phyloP scores from a whole-genome alignment of 1,284 basidiomycete species.

The Apiotrichum akiyoshidainum region DNA sequence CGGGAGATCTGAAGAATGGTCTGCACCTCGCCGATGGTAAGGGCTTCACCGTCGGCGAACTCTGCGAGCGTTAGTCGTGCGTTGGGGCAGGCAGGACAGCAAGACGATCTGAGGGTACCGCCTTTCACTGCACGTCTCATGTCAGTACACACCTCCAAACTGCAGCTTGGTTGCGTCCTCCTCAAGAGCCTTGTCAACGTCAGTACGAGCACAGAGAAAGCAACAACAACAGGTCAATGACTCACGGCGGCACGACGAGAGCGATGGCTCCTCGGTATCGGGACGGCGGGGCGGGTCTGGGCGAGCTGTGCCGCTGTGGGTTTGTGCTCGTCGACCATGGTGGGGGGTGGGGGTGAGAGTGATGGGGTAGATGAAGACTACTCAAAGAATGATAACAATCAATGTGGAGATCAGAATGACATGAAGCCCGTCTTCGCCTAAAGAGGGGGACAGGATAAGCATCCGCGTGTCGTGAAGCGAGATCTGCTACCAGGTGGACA shows the following conservation, averaged over 20 bases:
- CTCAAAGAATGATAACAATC: too few species aligned
- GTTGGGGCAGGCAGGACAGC: too few species aligned
- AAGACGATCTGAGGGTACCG: too few species aligned
- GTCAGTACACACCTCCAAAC: slow-evolving; percentile 36
- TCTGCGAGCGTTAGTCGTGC: slow-evolving; percentile 27
- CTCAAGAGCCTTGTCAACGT: slow-evolving; percentile 28
- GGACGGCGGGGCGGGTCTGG: background rate
- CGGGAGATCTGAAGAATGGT: slow-evolving; percentile 32
- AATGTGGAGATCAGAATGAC: too few species aligned
- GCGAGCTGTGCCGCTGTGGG: slow-evolving; percentile 19
- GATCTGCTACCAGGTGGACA: too few species aligned
- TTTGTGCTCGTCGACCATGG: slow-evolving; percentile 32
- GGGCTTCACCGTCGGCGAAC: slow-evolving; percentile 42
- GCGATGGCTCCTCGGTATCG: background rate
- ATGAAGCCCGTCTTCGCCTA: background rate
- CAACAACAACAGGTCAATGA: background rate
- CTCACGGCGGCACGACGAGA: background rate
- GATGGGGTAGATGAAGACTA: background rate
- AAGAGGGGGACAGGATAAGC: background rate
- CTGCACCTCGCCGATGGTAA: slow-evolving; percentile 43
- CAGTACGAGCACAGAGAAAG: too few species aligned
- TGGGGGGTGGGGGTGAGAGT: background rate
- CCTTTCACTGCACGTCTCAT: too few species aligned
- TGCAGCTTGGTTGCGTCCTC: slow-evolving; percentile 49
- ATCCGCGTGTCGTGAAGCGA: background rate